phyloP scores from a whole-genome alignment of 1,284 basidiomycete species.

The Psilocybe mexicana region DNA sequence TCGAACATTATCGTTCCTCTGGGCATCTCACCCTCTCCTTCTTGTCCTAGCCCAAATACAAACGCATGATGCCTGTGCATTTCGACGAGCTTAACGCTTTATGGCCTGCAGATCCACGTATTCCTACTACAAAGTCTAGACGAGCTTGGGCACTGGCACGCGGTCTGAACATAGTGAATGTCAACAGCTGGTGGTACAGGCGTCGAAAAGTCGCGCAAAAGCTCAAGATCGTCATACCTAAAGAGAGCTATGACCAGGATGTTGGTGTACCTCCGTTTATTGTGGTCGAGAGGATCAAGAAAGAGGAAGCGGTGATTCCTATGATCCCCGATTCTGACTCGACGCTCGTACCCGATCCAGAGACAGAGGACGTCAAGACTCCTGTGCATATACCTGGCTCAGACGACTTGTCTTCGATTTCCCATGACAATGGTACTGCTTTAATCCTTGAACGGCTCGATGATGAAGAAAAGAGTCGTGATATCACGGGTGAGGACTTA shows the following conservation, averaged over 20 bases:
- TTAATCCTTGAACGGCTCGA: neutral
- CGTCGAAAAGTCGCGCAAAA: slow-evolving; percentile 31
- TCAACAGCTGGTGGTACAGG: slow-evolving; percentile 38
- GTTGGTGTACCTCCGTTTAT: slow-evolving; percentile 33
- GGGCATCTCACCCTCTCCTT: neutral
- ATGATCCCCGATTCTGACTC: neutral
- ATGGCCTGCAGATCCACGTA: slow-evolving; percentile 36
- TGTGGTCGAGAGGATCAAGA: neutral
- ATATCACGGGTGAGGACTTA: neutral
- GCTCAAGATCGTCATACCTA: slow-evolving; percentile 26
- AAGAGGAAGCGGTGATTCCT: neutral
- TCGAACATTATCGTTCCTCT: neutral
- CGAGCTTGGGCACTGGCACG: slow-evolving; percentile 38
- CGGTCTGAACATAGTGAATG: slow-evolving; percentile 30
- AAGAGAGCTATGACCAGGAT: slow-evolving; percentile 34
- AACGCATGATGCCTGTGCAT: slow-evolving; percentile 23
- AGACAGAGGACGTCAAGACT: no score
- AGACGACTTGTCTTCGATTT: neutral
- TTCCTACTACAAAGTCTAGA: slow-evolving; percentile 35
- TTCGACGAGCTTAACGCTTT: slow-evolving; percentile 33
- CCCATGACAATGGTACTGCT: neutral
- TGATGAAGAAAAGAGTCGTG: neutral
- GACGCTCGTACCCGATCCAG: no score
- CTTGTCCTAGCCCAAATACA: neutral
- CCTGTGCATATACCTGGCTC: slow-evolving; percentile 1